Evolutionary conservation across 331 rosid species (phyloP).

Genomic region (Prunus yedoensis): DNA sequence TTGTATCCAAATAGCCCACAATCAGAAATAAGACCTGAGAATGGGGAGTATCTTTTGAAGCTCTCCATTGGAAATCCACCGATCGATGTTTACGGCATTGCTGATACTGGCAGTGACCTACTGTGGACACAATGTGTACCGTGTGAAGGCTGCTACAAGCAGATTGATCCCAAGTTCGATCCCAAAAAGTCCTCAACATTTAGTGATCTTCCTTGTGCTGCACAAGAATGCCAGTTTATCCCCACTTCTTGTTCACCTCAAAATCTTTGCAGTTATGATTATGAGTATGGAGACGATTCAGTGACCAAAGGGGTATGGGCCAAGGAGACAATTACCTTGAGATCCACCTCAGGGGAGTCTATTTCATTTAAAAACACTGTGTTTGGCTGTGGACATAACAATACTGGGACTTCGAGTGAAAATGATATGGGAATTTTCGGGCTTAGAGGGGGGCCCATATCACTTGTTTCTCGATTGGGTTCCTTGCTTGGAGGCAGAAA

Average conservation of each 20-base stretch:
- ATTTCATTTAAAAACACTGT: constrained; percentile 24
- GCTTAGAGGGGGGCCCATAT: too few relatives aligned
- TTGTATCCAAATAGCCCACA: not conserved
- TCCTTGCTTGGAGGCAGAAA: constrained; percentile 35
- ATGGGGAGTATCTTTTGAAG: not conserved
- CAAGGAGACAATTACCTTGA: constrained; percentile 37
- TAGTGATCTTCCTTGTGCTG: not conserved
- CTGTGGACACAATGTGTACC: constrained; percentile 10
- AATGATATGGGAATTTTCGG: constrained; percentile 56
- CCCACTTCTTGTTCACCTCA: not conserved
- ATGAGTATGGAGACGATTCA: constrained; percentile 34
- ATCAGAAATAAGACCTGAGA: not conserved
- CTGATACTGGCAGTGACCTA: not conserved
- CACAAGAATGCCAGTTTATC: constrained; percentile 15
- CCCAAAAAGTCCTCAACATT: not conserved
- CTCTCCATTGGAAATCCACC: not conserved
- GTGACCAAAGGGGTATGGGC: constrained; percentile 35
- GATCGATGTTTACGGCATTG: not conserved
- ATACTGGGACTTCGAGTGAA: constrained; percentile 39
- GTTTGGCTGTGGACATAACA: constrained; percentile 54
- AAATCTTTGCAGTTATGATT: constrained; percentile 31
- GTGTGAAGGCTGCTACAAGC: not conserved
- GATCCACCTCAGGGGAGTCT: constrained; percentile 22
- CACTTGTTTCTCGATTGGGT: constrained; percentile 47
- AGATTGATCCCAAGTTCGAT: not conserved